These are phyloP conservation scores for carrot (Daucus carota) DNA, from an alignment of 129 eudicot species.

Conservation along the genomic window DH1_v3.0 NC_030381.2:15749501-15750000, in stretches of 20 bases:
- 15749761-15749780: conserved; percentile 64
- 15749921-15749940: conserved; percentile 63
- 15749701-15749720: conserved; percentile 22
- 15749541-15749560: conserved; percentile 88
- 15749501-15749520: neutral
- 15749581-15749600: conserved; percentile 84
- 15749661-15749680: neutral
- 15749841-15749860: neutral
- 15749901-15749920: conserved; percentile 80
- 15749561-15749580: conserved; percentile 88
- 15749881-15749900: conserved; percentile 87
- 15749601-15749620: conserved; percentile 76
- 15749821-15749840: neutral
- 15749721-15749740: conserved; percentile 78
- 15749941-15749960: neutral
- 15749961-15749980: neutral
- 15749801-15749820: neutral
- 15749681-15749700: neutral
- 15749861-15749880: conserved; percentile 28
- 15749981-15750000: neutral
- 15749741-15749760: conserved; percentile 54
- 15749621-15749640: conserved; percentile 61
- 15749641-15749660: conserved; percentile 15
- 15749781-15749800: conserved; percentile 7
- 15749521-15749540: conserved; percentile 24